phyloP scores from a whole-genome alignment of 2,329 filamentous ascomycete species.

The Cordyceps militaris region DNA sequence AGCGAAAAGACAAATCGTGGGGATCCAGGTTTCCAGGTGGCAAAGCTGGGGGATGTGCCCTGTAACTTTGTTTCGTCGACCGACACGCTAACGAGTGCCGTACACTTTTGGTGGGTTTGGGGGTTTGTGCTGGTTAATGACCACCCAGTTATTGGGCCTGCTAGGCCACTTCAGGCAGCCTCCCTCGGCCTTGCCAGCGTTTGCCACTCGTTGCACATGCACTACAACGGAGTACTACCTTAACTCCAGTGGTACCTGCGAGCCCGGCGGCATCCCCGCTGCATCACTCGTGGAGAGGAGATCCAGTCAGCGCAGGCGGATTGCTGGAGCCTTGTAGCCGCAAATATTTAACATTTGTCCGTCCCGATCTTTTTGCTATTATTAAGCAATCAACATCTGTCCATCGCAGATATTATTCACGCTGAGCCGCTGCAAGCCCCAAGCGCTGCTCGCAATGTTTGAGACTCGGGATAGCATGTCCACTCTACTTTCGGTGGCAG shows the following conservation, averaged over 20 bases:
- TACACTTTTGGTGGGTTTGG: not conserved
- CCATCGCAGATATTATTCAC: too few species aligned
- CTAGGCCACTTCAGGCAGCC: constrained; percentile 1
- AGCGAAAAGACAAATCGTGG: constrained; percentile 2
- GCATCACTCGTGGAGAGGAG: too few species aligned
- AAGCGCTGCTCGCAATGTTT: not conserved
- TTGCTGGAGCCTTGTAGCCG: too few species aligned
- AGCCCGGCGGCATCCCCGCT: too few species aligned
- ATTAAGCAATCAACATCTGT: too few species aligned
- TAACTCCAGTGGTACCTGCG: too few species aligned
- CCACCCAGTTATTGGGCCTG: not conserved
- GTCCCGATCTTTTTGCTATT: too few species aligned
- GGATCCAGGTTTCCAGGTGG: constrained; percentile 4
- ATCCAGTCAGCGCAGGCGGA: too few species aligned
- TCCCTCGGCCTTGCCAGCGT: not conserved
- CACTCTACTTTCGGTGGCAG: not conserved
- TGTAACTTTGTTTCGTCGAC: not conserved
- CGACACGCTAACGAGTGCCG: not conserved
- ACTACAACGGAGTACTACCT: too few species aligned
- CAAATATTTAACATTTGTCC: not conserved
- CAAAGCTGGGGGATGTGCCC: constrained; percentile 11
- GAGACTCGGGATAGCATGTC: not conserved
- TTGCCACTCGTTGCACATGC: not conserved
- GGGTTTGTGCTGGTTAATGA: not conserved
- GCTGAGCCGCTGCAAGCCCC: not conserved